Percentiles rank a stretch among this genome's conserved stretches.
Conservation (phyloP, 331 rosid species). For the Phaseolus coccineus region DNA sequence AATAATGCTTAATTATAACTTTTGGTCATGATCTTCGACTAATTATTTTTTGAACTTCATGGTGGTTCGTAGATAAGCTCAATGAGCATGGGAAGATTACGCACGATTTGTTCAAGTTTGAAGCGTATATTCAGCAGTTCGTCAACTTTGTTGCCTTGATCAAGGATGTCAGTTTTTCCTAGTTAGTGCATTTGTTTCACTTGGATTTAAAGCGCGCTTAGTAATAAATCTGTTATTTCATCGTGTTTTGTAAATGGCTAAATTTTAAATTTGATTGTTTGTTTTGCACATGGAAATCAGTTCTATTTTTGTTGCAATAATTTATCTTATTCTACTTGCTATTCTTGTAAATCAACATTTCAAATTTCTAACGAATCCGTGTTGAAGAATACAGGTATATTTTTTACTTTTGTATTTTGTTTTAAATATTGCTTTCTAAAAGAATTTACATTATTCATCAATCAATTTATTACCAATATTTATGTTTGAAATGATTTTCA, state of each 20-base stretch:
- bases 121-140: conserved; percentile 89
- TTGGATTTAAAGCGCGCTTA: conserved; percentile 20
- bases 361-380: neutral
- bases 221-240: conserved; percentile 38
- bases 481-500: neutral
- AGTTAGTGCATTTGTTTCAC: conserved; percentile 15
- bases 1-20: neutral
- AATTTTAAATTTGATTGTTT: conserved; percentile 27
- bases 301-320: conserved; percentile 32
- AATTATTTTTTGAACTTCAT: neutral
- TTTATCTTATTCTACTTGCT: neutral
- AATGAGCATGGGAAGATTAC: conserved; percentile 68
- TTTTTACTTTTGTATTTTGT: neutral
- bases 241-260: conserved; percentile 46
- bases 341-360: neutral
- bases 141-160: conserved; percentile 53
- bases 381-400: neutral
- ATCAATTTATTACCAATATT: neutral
- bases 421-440: neutral
- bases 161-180: conserved; percentile 16
- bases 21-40: neutral
- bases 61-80: conserved; percentile 60
- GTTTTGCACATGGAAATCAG: conserved; percentile 46
- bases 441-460: neutral
- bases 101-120: conserved; percentile 74